Conservation (phyloP, 2,329 filamentous ascomycete genomes). For the Beauveria sp. region DNA sequence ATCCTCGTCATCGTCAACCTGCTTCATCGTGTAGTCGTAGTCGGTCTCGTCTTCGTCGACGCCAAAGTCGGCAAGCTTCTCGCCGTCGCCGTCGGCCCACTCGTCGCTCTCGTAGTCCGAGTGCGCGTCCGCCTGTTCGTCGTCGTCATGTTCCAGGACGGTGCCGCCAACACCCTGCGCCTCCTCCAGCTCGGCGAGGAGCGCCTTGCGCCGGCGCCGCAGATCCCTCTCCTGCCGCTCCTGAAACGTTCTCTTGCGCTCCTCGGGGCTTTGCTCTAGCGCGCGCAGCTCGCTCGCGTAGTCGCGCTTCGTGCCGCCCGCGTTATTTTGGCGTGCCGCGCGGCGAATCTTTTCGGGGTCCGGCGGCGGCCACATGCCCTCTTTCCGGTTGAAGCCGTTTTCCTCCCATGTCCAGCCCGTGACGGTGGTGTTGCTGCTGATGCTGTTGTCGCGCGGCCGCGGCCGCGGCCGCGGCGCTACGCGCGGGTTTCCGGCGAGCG, state of each 20-base stretch:
- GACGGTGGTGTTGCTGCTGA: background rate
- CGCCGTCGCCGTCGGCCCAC: constrained; percentile 72
- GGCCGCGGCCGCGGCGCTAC: constrained; percentile 28
- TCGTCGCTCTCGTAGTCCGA: constrained; percentile 67
- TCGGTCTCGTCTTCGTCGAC: constrained; percentile 69
- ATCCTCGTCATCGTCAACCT: constrained; percentile 47
- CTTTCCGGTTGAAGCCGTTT: constrained; percentile 66
- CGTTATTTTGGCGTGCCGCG: constrained; percentile 31
- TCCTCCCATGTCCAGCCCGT: constrained; percentile 58
- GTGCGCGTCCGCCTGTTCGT: constrained; percentile 48
- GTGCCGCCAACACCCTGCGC: constrained; percentile 52
- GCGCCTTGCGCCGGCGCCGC: constrained; percentile 26
- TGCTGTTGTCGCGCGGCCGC: constrained; percentile 26
- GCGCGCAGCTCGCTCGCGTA: constrained; percentile 26
- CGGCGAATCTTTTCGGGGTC: constrained; percentile 54
- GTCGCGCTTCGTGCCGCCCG: constrained; percentile 26
- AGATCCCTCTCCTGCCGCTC: constrained; percentile 42
- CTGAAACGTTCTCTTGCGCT: constrained; percentile 42
- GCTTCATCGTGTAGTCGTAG: constrained; percentile 61
- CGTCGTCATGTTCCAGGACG: constrained; percentile 38
- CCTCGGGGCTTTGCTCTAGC: constrained; percentile 31
- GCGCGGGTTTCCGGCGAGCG: constrained; percentile 48
- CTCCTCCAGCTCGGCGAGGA: constrained; percentile 46
- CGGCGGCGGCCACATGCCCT: constrained; percentile 54
- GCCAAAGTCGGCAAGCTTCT: constrained; percentile 67